These are phyloP conservation scores for Fonsecaea pugnacius DNA, from an alignment of 2,329 filamentous ascomycete species.

Conservation along the genomic window DNA sequence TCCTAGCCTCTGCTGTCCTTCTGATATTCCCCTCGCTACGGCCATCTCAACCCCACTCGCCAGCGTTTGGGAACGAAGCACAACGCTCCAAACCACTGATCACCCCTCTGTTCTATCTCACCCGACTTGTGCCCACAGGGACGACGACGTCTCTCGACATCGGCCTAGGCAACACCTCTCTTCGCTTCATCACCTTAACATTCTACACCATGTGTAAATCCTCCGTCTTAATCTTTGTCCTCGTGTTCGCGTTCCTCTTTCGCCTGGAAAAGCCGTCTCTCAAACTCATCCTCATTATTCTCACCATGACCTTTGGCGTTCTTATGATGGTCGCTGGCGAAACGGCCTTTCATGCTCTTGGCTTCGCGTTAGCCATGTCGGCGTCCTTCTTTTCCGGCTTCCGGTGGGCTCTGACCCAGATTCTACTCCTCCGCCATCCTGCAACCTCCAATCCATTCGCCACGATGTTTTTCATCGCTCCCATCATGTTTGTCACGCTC, in stretches of 20 bases:
- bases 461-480: conserved; percentile 95
- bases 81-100: conserved; percentile 64
- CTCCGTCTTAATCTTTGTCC: conserved; percentile 89
- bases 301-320: conserved; percentile 88
- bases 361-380: conserved; percentile 89
- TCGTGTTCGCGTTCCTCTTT: conserved; percentile 93
- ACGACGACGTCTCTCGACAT: conserved; percentile 93
- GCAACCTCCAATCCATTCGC: conserved; percentile 96
- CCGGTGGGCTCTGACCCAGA: conserved; percentile 97
- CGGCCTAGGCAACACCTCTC: conserved; percentile 89
- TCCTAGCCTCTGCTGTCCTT: conserved; percentile 75
- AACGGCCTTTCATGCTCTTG: conserved; percentile 81
- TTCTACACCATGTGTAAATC: conserved; percentile 99
- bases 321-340: conserved; percentile 99
- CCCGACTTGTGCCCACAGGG: conserved; percentile 88
- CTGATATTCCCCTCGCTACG: conserved; percentile 82
- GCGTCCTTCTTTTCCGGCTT: conserved; percentile 96
- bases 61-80: conserved; percentile 18
- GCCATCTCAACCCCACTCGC: conserved; percentile 57
- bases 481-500: conserved; percentile 89
- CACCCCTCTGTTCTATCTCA: conserved; percentile 89
- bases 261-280: conserved; percentile 84
- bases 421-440: conserved; percentile 88
- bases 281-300: conserved; percentile 83
- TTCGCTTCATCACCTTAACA: conserved; percentile 94